A percentile compares a stretch with the other conserved stretches of the same genome.
Conservation (phyloP, 2,329 filamentous ascomycete species). For the Trichocomaceae sp. region DNA sequence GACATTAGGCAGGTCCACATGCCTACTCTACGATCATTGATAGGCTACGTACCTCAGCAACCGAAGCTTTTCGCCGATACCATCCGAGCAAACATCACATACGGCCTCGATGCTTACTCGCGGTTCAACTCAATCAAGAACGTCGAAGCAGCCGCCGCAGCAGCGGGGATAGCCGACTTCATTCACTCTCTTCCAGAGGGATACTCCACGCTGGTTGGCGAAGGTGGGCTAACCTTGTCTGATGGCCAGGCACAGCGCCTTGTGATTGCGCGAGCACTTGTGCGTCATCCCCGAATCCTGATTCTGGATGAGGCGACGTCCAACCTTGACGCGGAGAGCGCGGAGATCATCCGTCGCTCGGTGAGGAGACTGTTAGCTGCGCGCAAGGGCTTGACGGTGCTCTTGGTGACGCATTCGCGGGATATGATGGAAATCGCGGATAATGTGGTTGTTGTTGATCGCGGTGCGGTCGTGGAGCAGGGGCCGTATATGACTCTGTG, state of each 20-base stretch:
- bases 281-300: slow-evolving; percentile 63
- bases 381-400: slow-evolving; percentile 54
- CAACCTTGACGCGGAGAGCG: slow-evolving; percentile 65
- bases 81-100: slow-evolving; percentile 56
- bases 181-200: slow-evolving; percentile 63
- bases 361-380: slow-evolving; percentile 48
- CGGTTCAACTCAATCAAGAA: slow-evolving; percentile 42
- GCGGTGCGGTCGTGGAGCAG: slow-evolving; percentile 61
- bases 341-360: slow-evolving; percentile 57
- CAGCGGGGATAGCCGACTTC: slow-evolving; percentile 65
- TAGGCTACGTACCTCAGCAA: slow-evolving; percentile 55
- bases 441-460: slow-evolving; percentile 63
- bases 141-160: slow-evolving; percentile 51
- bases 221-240: slow-evolving; percentile 65
- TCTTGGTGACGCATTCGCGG: slow-evolving; percentile 73
- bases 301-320: slow-evolving; percentile 84
- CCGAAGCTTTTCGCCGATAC: slow-evolving; percentile 54
- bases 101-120: slow-evolving; percentile 59
- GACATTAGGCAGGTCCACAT: slow-evolving; percentile 57
- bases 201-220: slow-evolving; percentile 68
- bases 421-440: slow-evolving; percentile 85
- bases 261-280: slow-evolving; percentile 71
- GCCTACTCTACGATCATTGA: slow-evolving; percentile 51
- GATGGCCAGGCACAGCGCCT: slow-evolving; percentile 80
- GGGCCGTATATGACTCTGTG: slow-evolving; percentile 61